Base-by-base conservation (phyloP, 768 basidiomycete species). In the Auriscalpium microsporum region DNA sequence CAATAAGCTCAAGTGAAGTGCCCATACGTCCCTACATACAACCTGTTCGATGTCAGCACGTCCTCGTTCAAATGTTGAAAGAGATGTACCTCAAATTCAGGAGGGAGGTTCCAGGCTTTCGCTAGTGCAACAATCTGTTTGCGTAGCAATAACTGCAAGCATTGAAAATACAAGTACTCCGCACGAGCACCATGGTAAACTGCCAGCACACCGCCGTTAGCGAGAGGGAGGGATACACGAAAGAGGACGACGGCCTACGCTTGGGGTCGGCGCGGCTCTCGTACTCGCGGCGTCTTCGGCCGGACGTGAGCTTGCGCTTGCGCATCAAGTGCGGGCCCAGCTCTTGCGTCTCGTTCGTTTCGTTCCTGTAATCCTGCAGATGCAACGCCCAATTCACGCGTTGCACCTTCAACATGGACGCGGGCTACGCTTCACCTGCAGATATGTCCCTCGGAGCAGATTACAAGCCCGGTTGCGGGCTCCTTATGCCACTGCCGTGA, bases 391-490 rank as follows among this genome's bases (percentile, higher is more conserved):
- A 38, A 8, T 50, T 7, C 6, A 16, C 6, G 17, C 6, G 28
- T n/a, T 9, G 42, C 10, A 23, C 14, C 47, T 38, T 35, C n/a
- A n/a, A 16, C 33, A 10, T 4, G 42, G 28, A 34, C 16, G 19
- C 33, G 10, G 14, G 13, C 52, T 9, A 33, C 11, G 48, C 61
- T 23, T 23, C 66, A 91, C 92, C 78, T 91, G 88, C 34, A 93
- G 78, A 95, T 80, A 68, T 96, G 94, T 10, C 94, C 94, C 65
- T 96, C 94, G 60, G 84, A 87, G 69, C 94, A 96, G 2, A 86
- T 84, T 45, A 94, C 79, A 45, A 87, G 74, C 1, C 94, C 94
- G 37, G 84, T 87, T 0, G 83, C 78, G 10, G 83, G 81, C 56
- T 92, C 90, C 65, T 90, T 94, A 63, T 89, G 83, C 92, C 92